Evolutionary conservation across 257 asterid species (phyloP).

Genomic region (Eustoma russellianum): DNA sequence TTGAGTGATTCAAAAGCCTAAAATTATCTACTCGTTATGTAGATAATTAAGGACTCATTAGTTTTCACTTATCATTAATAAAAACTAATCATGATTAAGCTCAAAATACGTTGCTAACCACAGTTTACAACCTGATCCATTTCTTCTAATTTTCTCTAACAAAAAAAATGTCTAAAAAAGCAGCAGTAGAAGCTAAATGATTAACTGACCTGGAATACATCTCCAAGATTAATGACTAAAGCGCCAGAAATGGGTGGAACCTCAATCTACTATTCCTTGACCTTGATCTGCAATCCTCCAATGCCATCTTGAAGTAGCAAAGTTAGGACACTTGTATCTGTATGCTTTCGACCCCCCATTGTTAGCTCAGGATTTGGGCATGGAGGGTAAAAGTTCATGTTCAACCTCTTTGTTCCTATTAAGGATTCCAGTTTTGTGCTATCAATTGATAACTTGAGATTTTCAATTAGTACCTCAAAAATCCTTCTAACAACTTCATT

Average conservation of each 20-base stretch:
- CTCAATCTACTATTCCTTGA: slow-evolving; percentile 15
- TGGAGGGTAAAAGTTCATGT: slow-evolving; percentile 23
- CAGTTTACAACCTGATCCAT: no score
- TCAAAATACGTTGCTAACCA: no score
- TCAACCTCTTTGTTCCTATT: slow-evolving; percentile 25
- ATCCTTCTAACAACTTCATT: slow-evolving; percentile 13
- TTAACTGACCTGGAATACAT: slow-evolving; percentile 13
- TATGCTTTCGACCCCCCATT: slow-evolving; percentile 24
- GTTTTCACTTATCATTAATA: no score
- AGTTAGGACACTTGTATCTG: slow-evolving; percentile 23
- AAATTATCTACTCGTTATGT: no score
- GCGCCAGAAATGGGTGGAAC: slow-evolving; percentile 24
- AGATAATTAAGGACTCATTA: no score
- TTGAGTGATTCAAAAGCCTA: no score
- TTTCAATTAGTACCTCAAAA: slow-evolving; percentile 17
- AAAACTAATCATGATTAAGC: no score
- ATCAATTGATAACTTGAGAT: slow-evolving; percentile 15
- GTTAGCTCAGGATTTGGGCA: slow-evolving; percentile 31
- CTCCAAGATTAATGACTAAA: slow-evolving; percentile 25
- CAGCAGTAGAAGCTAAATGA: no score
- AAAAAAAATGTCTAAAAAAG: no score
- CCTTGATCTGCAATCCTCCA: slow-evolving; percentile 24
- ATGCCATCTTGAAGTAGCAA: slow-evolving; percentile 26
- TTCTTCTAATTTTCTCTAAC: no score
- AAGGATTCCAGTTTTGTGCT: slow-evolving; percentile 14